Conservation (phyloP, 1,284 basidiomycete genomes). For the Microbotryomycetes sp. region DNA sequence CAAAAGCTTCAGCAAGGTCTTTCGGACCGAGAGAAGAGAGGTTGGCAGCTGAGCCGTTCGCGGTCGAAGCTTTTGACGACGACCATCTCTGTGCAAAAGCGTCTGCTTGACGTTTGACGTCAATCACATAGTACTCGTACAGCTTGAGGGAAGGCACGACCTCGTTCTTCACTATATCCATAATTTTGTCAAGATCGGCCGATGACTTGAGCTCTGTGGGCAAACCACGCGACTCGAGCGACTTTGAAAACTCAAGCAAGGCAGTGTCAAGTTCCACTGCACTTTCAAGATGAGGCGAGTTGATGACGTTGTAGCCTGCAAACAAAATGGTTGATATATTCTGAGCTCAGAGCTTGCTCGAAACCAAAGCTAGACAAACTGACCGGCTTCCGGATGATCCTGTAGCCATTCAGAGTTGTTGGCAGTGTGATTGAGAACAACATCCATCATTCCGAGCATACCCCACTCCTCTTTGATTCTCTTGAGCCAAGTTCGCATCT, state of each 20-base stretch:
- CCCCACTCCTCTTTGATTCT: slow-evolving; percentile 76
- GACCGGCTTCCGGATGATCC: slow-evolving; percentile 88
- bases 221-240: slow-evolving; percentile 57
- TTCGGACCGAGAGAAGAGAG: slow-evolving; percentile 56
- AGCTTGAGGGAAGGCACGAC: slow-evolving; percentile 59
- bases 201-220: slow-evolving; percentile 61
- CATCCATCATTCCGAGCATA: slow-evolving; percentile 78
- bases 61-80: slow-evolving; percentile 51
- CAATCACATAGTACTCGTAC: slow-evolving; percentile 89
- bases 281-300: slow-evolving; percentile 79
- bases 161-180: slow-evolving; percentile 56
- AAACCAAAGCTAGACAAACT: slow-evolving; percentile 33
- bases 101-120: slow-evolving; percentile 50
- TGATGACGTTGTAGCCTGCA: slow-evolving; percentile 75
- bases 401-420: slow-evolving; percentile 85
- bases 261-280: slow-evolving; percentile 82
- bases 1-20: slow-evolving; percentile 58
- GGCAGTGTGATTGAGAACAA: slow-evolving; percentile 91
- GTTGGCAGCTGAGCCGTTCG: slow-evolving; percentile 31
- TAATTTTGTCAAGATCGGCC: slow-evolving; percentile 61
- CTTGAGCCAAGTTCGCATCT: slow-evolving; percentile 57
- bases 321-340: background rate
- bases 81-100: slow-evolving; percentile 45
- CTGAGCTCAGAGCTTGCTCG: background rate
- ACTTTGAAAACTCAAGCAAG: slow-evolving; percentile 68